phyloP scores from a whole-genome alignment of 2,329 filamentous ascomycete genomes.

The Bipolaris gigantea region DNA sequence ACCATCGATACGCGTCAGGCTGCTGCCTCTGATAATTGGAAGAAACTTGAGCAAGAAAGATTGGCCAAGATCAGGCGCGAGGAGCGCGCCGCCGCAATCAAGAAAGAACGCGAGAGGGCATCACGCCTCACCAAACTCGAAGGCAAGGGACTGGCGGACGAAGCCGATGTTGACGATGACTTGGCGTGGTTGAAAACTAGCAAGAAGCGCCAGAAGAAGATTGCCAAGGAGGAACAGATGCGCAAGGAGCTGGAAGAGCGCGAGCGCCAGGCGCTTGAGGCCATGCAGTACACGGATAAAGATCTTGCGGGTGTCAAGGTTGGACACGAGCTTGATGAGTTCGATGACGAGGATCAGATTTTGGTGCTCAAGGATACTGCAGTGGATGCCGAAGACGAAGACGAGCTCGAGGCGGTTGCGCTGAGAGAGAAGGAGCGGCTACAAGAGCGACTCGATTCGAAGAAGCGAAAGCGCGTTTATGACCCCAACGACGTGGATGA shows the following conservation, averaged over 20 bases:
- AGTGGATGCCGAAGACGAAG: conserved; percentile 79
- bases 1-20: conserved; percentile 82
- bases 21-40: conserved; percentile 74
- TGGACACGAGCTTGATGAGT: conserved; percentile 79
- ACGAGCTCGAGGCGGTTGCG: conserved; percentile 81
- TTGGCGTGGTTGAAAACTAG: conserved; percentile 84
- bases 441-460: conserved; percentile 75
- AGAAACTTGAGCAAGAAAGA: conserved; percentile 66
- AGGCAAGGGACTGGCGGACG: conserved; percentile 83
- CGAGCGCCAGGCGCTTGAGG: conserved; percentile 63
- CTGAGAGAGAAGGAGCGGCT: conserved; percentile 73
- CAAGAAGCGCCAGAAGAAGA: conserved; percentile 93
- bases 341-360: conserved; percentile 84
- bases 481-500: conserved; percentile 76
- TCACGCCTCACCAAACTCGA: conserved; percentile 75
- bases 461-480: conserved; percentile 88
- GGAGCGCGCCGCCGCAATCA: conserved; percentile 77
- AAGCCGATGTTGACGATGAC: conserved; percentile 69
- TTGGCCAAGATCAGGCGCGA: conserved; percentile 76
- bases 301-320: conserved; percentile 91
- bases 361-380: conserved; percentile 92
- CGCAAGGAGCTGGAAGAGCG: conserved; percentile 79
- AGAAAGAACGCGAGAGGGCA: conserved; percentile 82
- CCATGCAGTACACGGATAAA: conserved; percentile 73
- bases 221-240: conserved; percentile 68